Percentiles rank a stretch among this genome's conserved stretches.
Evolutionary conservation across 805 yeast genomes (phyloP).

Genomic region (Saccharomycopsis sp.): DNA sequence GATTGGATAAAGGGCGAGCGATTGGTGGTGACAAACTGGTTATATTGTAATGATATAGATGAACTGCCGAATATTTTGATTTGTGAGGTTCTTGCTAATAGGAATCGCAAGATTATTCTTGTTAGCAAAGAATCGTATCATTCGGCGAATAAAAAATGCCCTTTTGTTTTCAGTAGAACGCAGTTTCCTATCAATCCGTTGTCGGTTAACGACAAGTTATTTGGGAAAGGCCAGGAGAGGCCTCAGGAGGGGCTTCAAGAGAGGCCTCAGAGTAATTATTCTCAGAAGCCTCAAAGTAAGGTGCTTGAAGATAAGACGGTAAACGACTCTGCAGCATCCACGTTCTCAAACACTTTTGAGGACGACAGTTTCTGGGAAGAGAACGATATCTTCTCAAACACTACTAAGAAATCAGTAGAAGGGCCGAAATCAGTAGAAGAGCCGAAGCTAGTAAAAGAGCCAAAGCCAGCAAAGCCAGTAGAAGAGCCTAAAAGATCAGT

Average conservation of each 20-base stretch:
- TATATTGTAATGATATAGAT: too few relatives aligned
- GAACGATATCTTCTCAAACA: background rate
- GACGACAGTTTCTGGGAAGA: conserved; percentile 5
- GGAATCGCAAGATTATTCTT: background rate
- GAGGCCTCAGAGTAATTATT: too few relatives aligned
- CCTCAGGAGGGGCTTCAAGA: too few relatives aligned
- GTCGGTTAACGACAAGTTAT: too few relatives aligned
- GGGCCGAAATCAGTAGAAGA: background rate
- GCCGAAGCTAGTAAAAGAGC: too few relatives aligned
- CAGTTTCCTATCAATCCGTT: background rate
- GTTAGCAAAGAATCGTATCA: background rate
- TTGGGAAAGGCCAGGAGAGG: too few relatives aligned
- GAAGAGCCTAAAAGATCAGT: background rate
- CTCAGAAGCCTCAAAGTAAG: too few relatives aligned
- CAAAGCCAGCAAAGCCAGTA: background rate
- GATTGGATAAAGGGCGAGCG: too few relatives aligned
- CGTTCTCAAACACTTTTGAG: background rate
- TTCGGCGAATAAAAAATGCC: background rate
- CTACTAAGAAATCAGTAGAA: background rate
- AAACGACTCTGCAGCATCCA: background rate
- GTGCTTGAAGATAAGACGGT: too few relatives aligned
- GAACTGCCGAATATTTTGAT: too few relatives aligned
- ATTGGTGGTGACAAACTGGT: too few relatives aligned
- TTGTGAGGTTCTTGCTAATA: background rate
- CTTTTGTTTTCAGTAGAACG: background rate